A percentile compares a stretch with the other conserved stretches of the same genome.
Conservation (phyloP, 352 stramenopile genomes). For the Globisporangium megalacanthum region DNA sequence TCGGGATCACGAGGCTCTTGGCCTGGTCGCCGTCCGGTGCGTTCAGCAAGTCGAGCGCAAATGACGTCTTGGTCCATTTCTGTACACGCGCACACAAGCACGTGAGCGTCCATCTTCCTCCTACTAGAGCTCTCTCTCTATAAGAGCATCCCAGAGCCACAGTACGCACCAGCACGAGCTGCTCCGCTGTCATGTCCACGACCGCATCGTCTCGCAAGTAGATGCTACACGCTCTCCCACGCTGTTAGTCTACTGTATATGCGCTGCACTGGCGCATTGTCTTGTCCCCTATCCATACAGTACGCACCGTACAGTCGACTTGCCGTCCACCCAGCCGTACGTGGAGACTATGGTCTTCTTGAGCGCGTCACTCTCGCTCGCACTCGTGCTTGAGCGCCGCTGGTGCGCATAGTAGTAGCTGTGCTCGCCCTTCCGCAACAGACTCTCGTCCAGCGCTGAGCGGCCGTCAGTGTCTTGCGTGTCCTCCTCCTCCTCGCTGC, state of each 20-base stretch:
- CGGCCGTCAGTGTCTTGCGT: constrained; percentile 14
- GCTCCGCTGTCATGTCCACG: constrained; percentile 43
- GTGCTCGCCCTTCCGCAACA: constrained; percentile 63
- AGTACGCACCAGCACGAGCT: constrained; percentile 54
- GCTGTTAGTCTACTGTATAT: no score
- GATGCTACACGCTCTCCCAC: constrained; percentile 33
- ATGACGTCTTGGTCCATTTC: constrained; percentile 77
- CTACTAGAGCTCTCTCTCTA: no score
- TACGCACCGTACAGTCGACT: constrained; percentile 51
- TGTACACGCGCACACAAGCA: constrained; percentile 7
- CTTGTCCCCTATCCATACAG: neutral
- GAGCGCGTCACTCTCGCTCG: constrained; percentile 14
- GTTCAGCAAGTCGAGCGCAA: constrained; percentile 63
- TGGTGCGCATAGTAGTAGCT: constrained; percentile 86
- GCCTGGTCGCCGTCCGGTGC: constrained; percentile 25
- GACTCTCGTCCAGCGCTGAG: constrained; percentile 56
- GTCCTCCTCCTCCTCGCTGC: constrained; percentile 10
- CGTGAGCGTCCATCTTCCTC: neutral
- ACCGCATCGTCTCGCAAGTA: constrained; percentile 65
- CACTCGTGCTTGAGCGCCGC: constrained; percentile 21
- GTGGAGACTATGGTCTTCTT: constrained; percentile 61
- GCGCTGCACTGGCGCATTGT: neutral
- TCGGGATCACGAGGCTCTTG: constrained; percentile 72
- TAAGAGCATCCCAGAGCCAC: neutral
- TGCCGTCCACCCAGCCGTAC: constrained; percentile 77